Base-by-base conservation (phyloP, 768 basidiomycete genomes). In the Pseudohyphozyma bogoriensis region DNA sequence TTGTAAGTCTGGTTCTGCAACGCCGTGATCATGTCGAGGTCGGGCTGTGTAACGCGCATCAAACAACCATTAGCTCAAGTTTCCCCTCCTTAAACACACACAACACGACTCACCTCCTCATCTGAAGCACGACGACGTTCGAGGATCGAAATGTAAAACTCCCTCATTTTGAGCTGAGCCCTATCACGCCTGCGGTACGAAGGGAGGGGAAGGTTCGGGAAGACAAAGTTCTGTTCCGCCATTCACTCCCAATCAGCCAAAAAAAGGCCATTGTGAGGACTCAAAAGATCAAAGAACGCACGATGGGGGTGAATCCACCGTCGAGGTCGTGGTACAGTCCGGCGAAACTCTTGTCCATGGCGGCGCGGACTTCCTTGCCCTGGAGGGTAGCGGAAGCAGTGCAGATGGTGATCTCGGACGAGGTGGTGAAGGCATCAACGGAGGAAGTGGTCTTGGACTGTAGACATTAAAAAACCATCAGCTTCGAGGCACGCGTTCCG, bases 371-470 rank as follows among this genome's bases (percentile, higher is more conserved):
- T 76, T 97, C 92, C 64, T 79, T 81, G 54, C 95, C 95, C 74
- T 97, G 95, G 1, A 99, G 79, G 3, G 95, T 95, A 35, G 89
- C 80, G 0, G 89, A 84, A 0, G 95, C 95, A 9, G 95, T 96
- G 68, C 95, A 78, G 68, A 97, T 96, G 49, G 89, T 97, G 62
- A 99, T 85, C 72, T 95, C 88, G 26, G 85, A 80, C 72, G 91
- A 78, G 47, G 80, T 78, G 56, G 84, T 80, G 67, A 87, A 78
- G 5, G 79, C 81, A 60, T 90, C 84, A 73, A 92, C 50, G 44
- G 40, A 45, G n/a, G 9, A 24, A 13, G 3, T 18, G 22, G 36
- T 55, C 51, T 62, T 57, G 33, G 29, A 13, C 60, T 59, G 56
- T 36, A n/a, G n/a, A n/a, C n/a, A n/a, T n/a, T n/a, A n/a, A n/a